Evolutionary conservation across 176 grass and related monocot genomes (phyloP).

Genomic region (Rhynchospora pubera): DNA sequence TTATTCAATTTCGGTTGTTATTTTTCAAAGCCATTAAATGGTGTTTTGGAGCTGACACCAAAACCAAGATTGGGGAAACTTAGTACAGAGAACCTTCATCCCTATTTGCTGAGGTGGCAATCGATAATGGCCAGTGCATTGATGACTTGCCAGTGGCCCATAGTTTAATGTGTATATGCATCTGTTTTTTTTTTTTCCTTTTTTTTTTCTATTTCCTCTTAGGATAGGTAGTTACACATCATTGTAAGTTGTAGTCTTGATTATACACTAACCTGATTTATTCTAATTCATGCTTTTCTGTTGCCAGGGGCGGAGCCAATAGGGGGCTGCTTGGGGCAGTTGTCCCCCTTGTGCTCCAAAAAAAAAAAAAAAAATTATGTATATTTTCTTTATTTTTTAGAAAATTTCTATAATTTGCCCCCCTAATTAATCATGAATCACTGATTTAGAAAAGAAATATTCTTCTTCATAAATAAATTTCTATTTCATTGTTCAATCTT

Average conservation of each 20-base stretch:
- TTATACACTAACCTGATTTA: slow-evolving; percentile 11
- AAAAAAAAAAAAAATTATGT: no score
- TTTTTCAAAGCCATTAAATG: not conserved
- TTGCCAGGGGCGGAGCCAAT: no score
- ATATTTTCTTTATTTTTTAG: no score
- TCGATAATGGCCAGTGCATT: not conserved
- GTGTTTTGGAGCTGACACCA: not conserved
- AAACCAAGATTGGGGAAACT: not conserved
- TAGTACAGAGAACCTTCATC: no score
- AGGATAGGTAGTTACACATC: not conserved
- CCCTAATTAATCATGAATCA: no score
- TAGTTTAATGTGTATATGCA: slow-evolving; percentile 7
- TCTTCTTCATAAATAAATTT: no score
- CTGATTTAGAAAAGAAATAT: no score
- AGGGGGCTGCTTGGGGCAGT: no score
- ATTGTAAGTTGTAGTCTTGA: slow-evolving; percentile 15
- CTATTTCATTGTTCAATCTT: no score
- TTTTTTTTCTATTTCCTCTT: not conserved
- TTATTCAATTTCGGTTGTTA: not conserved
- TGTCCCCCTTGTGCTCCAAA: no score
- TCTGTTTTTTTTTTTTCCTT: not conserved
- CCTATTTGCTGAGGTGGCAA: not conserved
- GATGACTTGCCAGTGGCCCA: not conserved
- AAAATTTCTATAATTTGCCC: no score
- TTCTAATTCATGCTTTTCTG: not conserved